Base-by-base conservation (phyloP, 345 rosid species). In the Geranium rotundifolium region DNA sequence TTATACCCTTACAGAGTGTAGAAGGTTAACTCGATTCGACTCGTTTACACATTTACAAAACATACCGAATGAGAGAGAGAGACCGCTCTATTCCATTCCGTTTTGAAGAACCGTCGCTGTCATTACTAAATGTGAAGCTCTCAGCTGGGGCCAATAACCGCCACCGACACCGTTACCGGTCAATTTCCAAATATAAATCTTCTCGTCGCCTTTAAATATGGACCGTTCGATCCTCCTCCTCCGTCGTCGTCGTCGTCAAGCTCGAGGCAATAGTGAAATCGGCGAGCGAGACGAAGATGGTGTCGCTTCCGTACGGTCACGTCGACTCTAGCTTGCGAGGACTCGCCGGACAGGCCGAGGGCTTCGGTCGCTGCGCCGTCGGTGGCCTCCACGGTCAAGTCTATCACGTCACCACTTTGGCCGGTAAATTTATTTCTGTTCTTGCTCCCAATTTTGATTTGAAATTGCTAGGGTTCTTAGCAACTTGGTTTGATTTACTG, bases 291-390 rank as follows among this genome's bases (percentile, higher is more conserved):
- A 39, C 66, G 17, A 69, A 58, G 66, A 63, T 72, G 80, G 57
- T 58, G 27, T 70, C 79, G 55, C 66, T 78, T 63, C 97, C 95
- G 60, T 93, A 90, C 62, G 65, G 81, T 57, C 75, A 79, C 58
- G 87, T 78, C 59, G 96, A 93, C 73, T 81, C 82, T 69, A 63
- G 69, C 82, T 73, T 90, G 34, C 88, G 95, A 57, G 83, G 84
- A 29, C 96, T 93, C 46, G 90, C 99, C 30, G 84, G 83, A 58
- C 86, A 85, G 37, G 96, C 96, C 9, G 90, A 93, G 68, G 99
- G 99, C 23, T 90, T 90, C 56, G 97, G 99, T 34, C 87, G 84
- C 64, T 66, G 60, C 58, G 90, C 99, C 66, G 70, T 82, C 39
- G 99, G 99, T 46, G 99, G 99, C 50, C 84, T 90, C 55, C 80